Conservation (phyloP, 1,284 basidiomycete species). For the Malassezia pachydermatis region DNA sequence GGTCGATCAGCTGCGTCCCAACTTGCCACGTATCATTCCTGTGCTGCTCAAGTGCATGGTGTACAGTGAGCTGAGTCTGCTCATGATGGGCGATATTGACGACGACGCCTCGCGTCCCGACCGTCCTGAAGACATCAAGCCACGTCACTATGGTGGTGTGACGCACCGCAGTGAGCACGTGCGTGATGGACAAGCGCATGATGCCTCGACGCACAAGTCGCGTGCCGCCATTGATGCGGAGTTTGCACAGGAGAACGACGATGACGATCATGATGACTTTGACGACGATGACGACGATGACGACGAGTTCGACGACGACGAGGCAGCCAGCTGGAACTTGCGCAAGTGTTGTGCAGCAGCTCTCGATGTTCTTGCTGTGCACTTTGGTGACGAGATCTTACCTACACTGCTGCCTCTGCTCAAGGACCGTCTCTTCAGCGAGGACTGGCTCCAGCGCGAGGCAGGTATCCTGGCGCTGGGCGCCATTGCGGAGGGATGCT, state of each 20-base stretch:
- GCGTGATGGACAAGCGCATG: constrained; percentile 42
- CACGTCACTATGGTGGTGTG: constrained; percentile 71
- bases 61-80: constrained; percentile 89
- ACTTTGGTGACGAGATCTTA: constrained; percentile 75
- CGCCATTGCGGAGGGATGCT: constrained; percentile 97
- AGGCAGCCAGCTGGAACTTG: constrained; percentile 96
- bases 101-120: constrained; percentile 76
- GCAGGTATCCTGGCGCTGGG: constrained; percentile 91
- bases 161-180: constrained; percentile 54
- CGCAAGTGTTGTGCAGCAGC: constrained; percentile 97
- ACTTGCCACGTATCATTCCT: constrained; percentile 77
- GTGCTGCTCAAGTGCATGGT: constrained; percentile 92
- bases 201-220: constrained; percentile 27
- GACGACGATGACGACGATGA: constrained; percentile 75
- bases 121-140: constrained; percentile 71
- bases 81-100: constrained; percentile 86
- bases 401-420: constrained; percentile 78
- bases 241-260: constrained; percentile 52
- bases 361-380: constrained; percentile 87
- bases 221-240: constrained; percentile 26
- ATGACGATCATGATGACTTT: constrained; percentile 64
- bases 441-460: constrained; percentile 88
- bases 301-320: constrained; percentile 88
- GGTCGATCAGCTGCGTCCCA: constrained; percentile 69
- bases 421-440: constrained; percentile 85